phyloP scores from a whole-genome alignment of 441 rosid species.

The Brassica hybrid region DNA sequence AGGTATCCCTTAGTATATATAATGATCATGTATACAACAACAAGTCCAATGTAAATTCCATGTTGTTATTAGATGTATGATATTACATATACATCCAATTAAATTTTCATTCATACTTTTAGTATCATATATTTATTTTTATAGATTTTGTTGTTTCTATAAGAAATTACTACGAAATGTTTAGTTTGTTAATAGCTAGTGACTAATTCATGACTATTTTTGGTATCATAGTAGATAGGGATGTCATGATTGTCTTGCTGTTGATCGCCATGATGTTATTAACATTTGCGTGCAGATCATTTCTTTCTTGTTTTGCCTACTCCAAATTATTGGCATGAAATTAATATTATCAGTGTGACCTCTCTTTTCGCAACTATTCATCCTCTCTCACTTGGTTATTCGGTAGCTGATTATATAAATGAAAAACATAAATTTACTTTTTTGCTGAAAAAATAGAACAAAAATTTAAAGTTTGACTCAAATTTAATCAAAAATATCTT shows the following conservation, averaged over 20 bases:
- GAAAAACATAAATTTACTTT: too few species aligned
- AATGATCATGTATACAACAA: background rate
- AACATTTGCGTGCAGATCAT: too few species aligned
- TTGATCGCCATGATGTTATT: too few species aligned
- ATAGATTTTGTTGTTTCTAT: background rate
- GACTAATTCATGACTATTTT: background rate
- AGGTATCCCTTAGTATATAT: constrained; percentile 24
- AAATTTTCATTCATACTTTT: background rate
- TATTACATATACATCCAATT: constrained; percentile 10
- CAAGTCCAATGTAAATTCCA: constrained; percentile 16
- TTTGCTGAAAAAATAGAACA: too few species aligned
- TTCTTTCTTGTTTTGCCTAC: too few species aligned
- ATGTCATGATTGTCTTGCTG: background rate
- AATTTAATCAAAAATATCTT: too few species aligned
- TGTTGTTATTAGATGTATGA: constrained; percentile 4
- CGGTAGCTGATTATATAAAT: too few species aligned
- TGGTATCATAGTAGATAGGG: background rate
- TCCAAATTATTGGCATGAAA: too few species aligned
- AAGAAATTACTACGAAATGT: background rate
- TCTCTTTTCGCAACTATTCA: too few species aligned
- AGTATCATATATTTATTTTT: background rate
- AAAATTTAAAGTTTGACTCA: too few species aligned
- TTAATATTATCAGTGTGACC: too few species aligned
- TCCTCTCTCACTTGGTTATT: too few species aligned
- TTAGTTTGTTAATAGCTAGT: background rate